Conservation (phyloP, 306 rosid genomes). For the Cucurbita pepo region DNA sequence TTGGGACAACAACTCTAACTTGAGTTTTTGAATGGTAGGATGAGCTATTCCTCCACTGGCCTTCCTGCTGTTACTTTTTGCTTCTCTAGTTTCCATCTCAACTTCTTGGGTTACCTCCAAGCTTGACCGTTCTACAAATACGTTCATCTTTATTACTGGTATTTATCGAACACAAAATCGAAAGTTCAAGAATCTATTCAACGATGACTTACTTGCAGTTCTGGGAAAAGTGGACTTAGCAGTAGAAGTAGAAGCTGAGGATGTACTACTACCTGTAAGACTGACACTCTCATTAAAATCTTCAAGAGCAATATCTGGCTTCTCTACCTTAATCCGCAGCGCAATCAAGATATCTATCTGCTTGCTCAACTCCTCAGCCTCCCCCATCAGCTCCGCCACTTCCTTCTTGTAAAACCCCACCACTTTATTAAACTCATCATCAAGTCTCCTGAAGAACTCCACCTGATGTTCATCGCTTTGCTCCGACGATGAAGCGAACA, state of each 20-base stretch:
- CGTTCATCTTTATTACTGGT: too few relatives aligned
- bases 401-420: slow-evolving; percentile 29
- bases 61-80: slow-evolving; percentile 9
- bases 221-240: neutral
- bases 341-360: slow-evolving; percentile 65
- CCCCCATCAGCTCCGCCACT: slow-evolving; percentile 29
- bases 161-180: too few relatives aligned
- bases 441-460: slow-evolving; percentile 40
- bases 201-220: slow-evolving; percentile 17
- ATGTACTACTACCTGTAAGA: neutral
- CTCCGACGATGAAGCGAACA: slow-evolving; percentile 19
- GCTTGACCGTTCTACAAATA: slow-evolving; percentile 10
- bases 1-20: slow-evolving; percentile 29
- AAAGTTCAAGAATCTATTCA: too few relatives aligned
- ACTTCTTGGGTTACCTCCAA: slow-evolving; percentile 20
- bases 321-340: slow-evolving; percentile 38
- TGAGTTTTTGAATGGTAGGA: slow-evolving; percentile 1
- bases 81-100: slow-evolving; percentile 30
- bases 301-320: slow-evolving; percentile 12
- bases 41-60: neutral
- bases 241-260: slow-evolving; percentile 8
- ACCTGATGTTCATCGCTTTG: slow-evolving; percentile 30
- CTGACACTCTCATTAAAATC: neutral
- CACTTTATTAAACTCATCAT: slow-evolving; percentile 59
- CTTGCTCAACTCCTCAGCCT: slow-evolving; percentile 47